A percentile compares a stretch with the other conserved stretches of the same genome.
phyloP scores from a whole-genome alignment of 345 rosid genomes.

The Erucastrum elatum region DNA sequence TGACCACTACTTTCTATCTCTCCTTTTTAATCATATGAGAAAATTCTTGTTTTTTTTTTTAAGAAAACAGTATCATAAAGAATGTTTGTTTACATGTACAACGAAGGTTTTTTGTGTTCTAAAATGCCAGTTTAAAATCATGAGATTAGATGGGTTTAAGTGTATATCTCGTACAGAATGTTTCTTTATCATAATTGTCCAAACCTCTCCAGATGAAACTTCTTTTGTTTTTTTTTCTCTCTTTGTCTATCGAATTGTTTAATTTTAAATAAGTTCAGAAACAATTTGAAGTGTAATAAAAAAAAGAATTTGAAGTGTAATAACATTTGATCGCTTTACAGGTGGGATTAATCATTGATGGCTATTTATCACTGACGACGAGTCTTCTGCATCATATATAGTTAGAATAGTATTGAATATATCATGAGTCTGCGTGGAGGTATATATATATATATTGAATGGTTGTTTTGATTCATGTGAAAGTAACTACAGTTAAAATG shows the following conservation, averaged over 20 bases:
- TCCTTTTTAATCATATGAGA: neutral
- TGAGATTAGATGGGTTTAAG: conserved; percentile 18
- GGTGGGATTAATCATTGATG: conserved; percentile 30
- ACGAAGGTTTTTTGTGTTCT: neutral
- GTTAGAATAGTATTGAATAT: neutral
- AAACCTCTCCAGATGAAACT: conserved; percentile 15
- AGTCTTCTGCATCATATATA: conserved; percentile 12
- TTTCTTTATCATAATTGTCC: conserved; percentile 17
- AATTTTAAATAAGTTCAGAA: neutral
- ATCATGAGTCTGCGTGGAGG: neutral
- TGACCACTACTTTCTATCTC: conserved; percentile 27
- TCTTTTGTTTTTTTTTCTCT: neutral
- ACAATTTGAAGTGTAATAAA: neutral
- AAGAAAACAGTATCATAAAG: neutral
- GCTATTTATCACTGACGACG: conserved; percentile 21
- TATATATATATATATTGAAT: neutral
- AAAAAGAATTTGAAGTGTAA: neutral
- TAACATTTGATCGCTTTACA: conserved; percentile 1
- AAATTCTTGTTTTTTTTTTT: neutral
- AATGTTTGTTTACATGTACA: conserved; percentile 25
- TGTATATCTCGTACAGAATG: conserved; percentile 19
- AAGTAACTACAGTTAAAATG: neutral
- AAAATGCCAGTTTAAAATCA: neutral
- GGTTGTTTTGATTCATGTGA: neutral
- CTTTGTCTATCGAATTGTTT: conserved; percentile 7